Percentiles rank a stretch among this genome's conserved stretches.
Evolutionary conservation across 352 stramenopile species (phyloP).

Genomic region (Pythium biforme): DNA sequence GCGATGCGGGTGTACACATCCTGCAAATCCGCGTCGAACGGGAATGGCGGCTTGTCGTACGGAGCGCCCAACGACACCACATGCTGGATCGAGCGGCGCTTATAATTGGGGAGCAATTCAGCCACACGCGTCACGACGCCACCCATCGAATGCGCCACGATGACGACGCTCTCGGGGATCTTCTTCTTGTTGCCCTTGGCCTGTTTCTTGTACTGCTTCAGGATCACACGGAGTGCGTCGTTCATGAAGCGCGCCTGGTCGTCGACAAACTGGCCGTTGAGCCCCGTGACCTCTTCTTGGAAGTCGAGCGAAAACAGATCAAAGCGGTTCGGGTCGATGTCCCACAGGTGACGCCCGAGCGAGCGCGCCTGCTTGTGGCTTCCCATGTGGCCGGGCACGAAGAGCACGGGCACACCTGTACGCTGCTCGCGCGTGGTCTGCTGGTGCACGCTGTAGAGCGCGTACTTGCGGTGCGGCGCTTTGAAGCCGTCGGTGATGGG

Average conservation of each 20-base stretch:
- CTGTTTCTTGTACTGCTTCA: constrained; percentile 74
- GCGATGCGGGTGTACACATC: constrained; percentile 47
- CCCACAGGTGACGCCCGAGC: constrained; percentile 65
- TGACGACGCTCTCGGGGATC: constrained; percentile 56
- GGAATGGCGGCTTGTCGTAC: constrained; percentile 50
- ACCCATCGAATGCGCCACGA: constrained; percentile 87
- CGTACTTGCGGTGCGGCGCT: constrained; percentile 60
- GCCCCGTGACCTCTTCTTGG: constrained; percentile 58
- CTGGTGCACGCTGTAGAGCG: constrained; percentile 70
- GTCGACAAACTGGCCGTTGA: constrained; percentile 66
- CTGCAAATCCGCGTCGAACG: constrained; percentile 68
- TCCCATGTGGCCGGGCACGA: constrained; percentile 77
- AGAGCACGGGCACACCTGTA: constrained; percentile 74
- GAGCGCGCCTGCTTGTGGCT: constrained; percentile 87
- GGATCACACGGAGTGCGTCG: constrained; percentile 63
- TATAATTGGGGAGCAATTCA: constrained; percentile 71
- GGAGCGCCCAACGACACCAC: constrained; percentile 72
- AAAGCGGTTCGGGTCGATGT: constrained; percentile 53
- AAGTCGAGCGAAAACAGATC: constrained; percentile 86
- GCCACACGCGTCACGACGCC: constrained; percentile 68
- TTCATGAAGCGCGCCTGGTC: constrained; percentile 80
- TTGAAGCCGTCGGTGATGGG: constrained; percentile 37
- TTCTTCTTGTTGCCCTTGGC: constrained; percentile 19
- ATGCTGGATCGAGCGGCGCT: constrained; percentile 69
- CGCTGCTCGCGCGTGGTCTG: constrained; percentile 42